Evolutionary conservation across 805 yeast genomes (phyloP).

Genomic region (Candida manassasensis): DNA sequence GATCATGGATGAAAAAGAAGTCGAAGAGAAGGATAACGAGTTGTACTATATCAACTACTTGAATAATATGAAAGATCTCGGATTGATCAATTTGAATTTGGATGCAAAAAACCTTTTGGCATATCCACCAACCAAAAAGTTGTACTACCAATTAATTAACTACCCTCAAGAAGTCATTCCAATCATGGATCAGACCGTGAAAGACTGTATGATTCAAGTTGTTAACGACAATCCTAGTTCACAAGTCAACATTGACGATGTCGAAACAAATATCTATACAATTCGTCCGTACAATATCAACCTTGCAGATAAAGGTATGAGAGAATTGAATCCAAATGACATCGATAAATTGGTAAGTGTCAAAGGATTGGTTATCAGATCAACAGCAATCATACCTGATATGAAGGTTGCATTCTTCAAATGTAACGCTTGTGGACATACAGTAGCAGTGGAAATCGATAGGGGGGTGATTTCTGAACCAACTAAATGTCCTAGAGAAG

Average conservation of each 20-base stretch:
- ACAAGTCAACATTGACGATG: conserved; percentile 49
- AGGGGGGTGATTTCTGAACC: conserved; percentile 95
- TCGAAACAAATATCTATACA: conserved; percentile 78
- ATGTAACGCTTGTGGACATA: conserved; percentile 92
- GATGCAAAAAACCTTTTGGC: conserved; percentile 79
- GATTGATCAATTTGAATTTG: conserved; percentile 76
- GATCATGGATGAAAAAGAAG: conserved; percentile 34
- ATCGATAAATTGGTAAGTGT: conserved; percentile 89
- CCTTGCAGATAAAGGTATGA: conserved; percentile 66
- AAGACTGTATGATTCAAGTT: conserved; percentile 79
- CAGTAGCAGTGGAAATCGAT: conserved; percentile 86
- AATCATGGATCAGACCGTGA: conserved; percentile 93
- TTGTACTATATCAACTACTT: conserved; percentile 70
- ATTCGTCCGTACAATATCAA: conserved; percentile 86
- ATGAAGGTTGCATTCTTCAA: conserved; percentile 96
- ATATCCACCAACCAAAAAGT: conserved; percentile 67
- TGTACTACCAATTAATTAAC: conserved; percentile 80
- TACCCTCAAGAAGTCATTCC: conserved; percentile 97
- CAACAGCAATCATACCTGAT: conserved; percentile 92
- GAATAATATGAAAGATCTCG: conserved; percentile 69
- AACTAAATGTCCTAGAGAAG: conserved; percentile 82
- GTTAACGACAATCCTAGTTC: conserved; percentile 44
- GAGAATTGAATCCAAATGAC: conserved; percentile 90
- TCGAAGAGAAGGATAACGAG: conserved; percentile 58
- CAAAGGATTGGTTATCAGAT: conserved; percentile 84